Base-by-base conservation (phyloP, 2,329 filamentous ascomycete species). In the Colletotrichum sp. region DNA sequence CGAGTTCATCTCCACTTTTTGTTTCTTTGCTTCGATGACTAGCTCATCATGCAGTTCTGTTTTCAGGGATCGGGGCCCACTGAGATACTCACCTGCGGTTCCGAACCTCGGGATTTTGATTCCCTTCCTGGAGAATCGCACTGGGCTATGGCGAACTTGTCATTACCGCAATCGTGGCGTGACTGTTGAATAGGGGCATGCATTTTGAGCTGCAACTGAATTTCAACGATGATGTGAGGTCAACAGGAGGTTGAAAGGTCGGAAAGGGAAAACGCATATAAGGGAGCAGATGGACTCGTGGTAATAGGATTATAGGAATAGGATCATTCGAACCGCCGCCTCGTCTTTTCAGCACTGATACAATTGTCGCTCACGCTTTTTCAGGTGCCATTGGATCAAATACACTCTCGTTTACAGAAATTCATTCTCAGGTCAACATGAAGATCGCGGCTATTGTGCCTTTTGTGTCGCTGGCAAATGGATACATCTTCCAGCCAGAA, bases 41-140 rank as follows among this genome's bases (percentile, higher is more conserved):
- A 43, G 18, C 18, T 43, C 38, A 43, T 43, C 38, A 43, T n/a
- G 18, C 5, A 43, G 38, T 43, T 43, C 38, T 43, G 16, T 6
- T 43, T 10, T 1, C 38, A 43, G 38, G 38, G 38, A n/a, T 43
- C 16, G 38, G 0, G 18, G 8, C 38, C 38, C 38, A 43, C 38
- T 43, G 16, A 43, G 5, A n/a, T n/a, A 0, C 18, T 43, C 0
- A 43, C 0, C 18, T 43, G 8, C 38, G 16, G 38, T 43, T 12
- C 43, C 43, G 43, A 21, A 7, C 43, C 43, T 48, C 43, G 43
- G 18, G n/a, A 21, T 21, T 48, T 48, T 0, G 10, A 48, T 48
- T 48, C 43, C 43, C n/a, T 3, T 13, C 6, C n/a, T 7, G 43
- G 43, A n/a, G 10, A 21, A 21, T 21, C n/a, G 18, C 38, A n/a